Evolutionary conservation across 495 filamentous ascomycete genomes (phyloP).

Genomic region (Penicillium alfredii): DNA sequence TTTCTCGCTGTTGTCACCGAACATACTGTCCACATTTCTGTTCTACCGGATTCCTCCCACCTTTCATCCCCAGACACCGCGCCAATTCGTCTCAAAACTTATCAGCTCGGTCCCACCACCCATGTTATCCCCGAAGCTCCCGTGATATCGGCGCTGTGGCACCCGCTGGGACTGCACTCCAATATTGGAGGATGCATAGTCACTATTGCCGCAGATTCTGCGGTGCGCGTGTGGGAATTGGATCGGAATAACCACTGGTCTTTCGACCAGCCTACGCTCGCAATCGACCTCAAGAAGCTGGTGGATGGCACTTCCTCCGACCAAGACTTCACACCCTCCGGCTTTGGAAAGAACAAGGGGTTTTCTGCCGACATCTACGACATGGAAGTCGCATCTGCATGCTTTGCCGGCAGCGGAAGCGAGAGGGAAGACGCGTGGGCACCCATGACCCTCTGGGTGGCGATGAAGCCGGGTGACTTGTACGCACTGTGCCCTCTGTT

Average conservation of each 20-base stretch:
- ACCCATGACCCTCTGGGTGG: slow-evolving; percentile 86
- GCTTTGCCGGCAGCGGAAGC: slow-evolving; percentile 64
- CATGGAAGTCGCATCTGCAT: slow-evolving; percentile 82
- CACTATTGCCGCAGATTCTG: slow-evolving; percentile 77
- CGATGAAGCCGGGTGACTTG: slow-evolving; percentile 80
- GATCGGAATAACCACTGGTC: slow-evolving; percentile 72
- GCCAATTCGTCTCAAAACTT: slow-evolving; percentile 70
- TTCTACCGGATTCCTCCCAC: slow-evolving; percentile 69
- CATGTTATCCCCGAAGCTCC: slow-evolving; percentile 78
- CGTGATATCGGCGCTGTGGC: slow-evolving; percentile 75
- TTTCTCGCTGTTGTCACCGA: slow-evolving; percentile 77
- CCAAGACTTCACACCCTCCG: slow-evolving; percentile 67
- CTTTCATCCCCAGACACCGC: slow-evolving; percentile 56
- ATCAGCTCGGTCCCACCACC: slow-evolving; percentile 78
- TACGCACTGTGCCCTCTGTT: slow-evolving; percentile 87
- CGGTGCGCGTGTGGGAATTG: slow-evolving; percentile 83
- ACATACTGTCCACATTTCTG: slow-evolving; percentile 75
- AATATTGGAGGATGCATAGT: slow-evolving; percentile 57
- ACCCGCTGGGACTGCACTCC: slow-evolving; percentile 71
- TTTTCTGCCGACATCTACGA: slow-evolving; percentile 81
- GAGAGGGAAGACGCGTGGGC: slow-evolving; percentile 73
- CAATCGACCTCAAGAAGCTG: slow-evolving; percentile 76
- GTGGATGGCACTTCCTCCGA: slow-evolving; percentile 70
- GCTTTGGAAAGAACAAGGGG: slow-evolving; percentile 63
- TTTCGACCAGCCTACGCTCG: slow-evolving; percentile 73